Evolutionary conservation across 2,329 filamentous ascomycete genomes (phyloP).

Genomic region (Trichoderma sp.): DNA sequence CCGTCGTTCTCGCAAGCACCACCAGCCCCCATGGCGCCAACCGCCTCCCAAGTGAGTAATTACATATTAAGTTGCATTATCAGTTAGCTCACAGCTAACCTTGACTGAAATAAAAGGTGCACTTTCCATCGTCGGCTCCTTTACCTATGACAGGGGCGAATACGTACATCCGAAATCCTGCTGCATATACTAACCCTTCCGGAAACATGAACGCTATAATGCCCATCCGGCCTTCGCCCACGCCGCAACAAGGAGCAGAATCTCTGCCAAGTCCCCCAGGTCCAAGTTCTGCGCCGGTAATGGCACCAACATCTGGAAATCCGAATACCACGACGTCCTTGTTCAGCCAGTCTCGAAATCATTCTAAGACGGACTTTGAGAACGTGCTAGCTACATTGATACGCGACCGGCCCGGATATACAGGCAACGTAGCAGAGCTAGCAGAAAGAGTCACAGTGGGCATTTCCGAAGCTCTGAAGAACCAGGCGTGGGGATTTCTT

Average conservation of each 20-base stretch:
- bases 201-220: neutral
- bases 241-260: neutral
- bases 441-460: slow-evolving; percentile 32
- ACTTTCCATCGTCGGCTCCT: slow-evolving; percentile 33
- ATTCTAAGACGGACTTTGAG: slow-evolving; percentile 37
- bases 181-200: neutral
- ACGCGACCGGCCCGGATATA: neutral
- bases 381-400: slow-evolving; percentile 22
- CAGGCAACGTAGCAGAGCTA: neutral
- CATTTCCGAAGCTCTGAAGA: slow-evolving; percentile 37
- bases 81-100: neutral
- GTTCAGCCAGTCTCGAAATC: slow-evolving; percentile 35
- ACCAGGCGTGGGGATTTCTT: slow-evolving; percentile 37
- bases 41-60: slow-evolving; percentile 1
- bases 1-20: neutral
- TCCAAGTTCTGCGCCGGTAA: neutral
- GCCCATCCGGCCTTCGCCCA: neutral
- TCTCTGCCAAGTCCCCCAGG: neutral
- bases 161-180: slow-evolving; percentile 42
- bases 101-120: neutral
- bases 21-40: neutral
- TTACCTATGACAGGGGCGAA: slow-evolving; percentile 44
- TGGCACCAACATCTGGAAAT: neutral
- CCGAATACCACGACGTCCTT: slow-evolving; percentile 21
- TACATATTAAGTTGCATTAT: neutral